Conservation (phyloP, 257 asterid species). For the Lycium barbarum region DNA sequence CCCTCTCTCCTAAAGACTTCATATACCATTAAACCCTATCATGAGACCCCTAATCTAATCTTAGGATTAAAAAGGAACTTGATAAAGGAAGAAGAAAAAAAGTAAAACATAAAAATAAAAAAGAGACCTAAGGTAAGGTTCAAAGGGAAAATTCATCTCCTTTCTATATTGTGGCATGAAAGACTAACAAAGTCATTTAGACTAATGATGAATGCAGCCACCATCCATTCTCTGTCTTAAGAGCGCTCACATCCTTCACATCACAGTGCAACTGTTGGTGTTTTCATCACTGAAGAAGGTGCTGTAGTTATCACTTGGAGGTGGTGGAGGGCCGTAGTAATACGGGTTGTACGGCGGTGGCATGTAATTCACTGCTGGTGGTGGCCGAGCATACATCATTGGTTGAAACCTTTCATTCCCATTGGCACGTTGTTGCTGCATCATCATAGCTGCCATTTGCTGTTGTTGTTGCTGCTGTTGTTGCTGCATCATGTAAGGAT, state of each 20-base stretch:
- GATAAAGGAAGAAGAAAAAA: background rate
- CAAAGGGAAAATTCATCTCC: constrained; percentile 34
- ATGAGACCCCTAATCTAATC: constrained; percentile 28
- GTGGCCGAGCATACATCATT: constrained; percentile 97
- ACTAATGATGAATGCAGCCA: constrained; percentile 29
- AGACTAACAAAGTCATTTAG: constrained; percentile 16
- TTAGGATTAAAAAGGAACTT: constrained; percentile 27
- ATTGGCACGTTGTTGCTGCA: constrained; percentile 84
- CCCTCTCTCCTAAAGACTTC: constrained; percentile 19
- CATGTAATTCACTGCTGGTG: constrained; percentile 88
- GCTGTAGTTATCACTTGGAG: constrained; percentile 33
- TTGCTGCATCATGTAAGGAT: constrained; percentile 42
- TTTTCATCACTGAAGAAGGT: constrained; percentile 42
- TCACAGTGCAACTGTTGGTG: constrained; percentile 40
- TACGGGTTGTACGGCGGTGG: constrained; percentile 67
- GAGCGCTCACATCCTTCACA: constrained; percentile 27
- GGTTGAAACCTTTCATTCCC: constrained; percentile 98
- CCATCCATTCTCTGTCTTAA: constrained; percentile 20
- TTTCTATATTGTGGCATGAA: constrained; percentile 31
- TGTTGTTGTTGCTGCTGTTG: constrained; percentile 61
- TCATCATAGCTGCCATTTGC: constrained; percentile 87
- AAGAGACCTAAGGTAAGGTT: constrained; percentile 1
- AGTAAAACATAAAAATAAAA: background rate
- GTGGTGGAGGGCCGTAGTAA: constrained; percentile 27
- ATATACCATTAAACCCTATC: constrained; percentile 23